A percentile compares a stretch with the other conserved stretches of the same genome.
phyloP scores from a whole-genome alignment of 352 stramenopile genomes.

The Globisporangium paroecandrum region DNA sequence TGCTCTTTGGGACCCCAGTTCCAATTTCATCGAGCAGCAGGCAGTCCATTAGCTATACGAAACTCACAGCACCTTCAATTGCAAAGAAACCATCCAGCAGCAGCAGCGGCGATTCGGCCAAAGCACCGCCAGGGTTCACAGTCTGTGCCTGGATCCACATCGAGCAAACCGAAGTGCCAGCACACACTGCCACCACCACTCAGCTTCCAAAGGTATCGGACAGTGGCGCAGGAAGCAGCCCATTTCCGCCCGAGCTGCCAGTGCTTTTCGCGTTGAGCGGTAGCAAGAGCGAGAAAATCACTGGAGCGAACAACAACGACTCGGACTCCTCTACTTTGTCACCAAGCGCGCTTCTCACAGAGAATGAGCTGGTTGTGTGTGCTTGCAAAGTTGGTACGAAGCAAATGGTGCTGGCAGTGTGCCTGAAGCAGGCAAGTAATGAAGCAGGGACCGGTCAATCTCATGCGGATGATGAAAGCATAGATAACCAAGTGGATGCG shows the following conservation, averaged over 20 bases:
- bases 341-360: background rate
- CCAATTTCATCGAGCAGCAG: slow-evolving; percentile 1
- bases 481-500: background rate
- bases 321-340: background rate
- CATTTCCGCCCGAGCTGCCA: background rate
- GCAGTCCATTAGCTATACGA: background rate
- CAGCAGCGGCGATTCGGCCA: background rate
- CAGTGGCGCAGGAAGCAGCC: background rate
- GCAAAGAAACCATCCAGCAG: background rate
- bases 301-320: background rate
- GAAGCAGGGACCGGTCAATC: background rate
- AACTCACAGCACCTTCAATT: background rate
- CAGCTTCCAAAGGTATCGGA: background rate
- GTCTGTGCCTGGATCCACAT: slow-evolving; percentile 15
- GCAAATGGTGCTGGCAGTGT: background rate
- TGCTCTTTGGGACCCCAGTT: slow-evolving; percentile 10
- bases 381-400: background rate
- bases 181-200: too few relatives aligned
- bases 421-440: background rate
- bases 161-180: slow-evolving; percentile 9
- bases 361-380: slow-evolving; percentile 6
- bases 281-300: background rate
- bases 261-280: slow-evolving; percentile 9
- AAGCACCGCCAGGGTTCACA: background rate
- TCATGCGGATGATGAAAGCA: too few relatives aligned